Evolutionary conservation across 371 early-diverging fungal species (phyloP).

Genomic region (Amoeboradix gromovi): DNA sequence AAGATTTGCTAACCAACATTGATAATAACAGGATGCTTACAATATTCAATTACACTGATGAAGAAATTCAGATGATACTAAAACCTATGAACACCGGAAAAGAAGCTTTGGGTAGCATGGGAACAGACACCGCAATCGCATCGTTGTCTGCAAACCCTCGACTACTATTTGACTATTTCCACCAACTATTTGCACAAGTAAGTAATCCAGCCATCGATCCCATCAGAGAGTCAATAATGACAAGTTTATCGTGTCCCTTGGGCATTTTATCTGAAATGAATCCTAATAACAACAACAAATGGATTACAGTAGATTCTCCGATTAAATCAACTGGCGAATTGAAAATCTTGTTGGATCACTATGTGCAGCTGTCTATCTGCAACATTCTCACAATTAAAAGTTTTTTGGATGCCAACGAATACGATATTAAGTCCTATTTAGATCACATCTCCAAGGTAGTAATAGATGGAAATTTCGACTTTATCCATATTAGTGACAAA

Average conservation of each 20-base stretch:
- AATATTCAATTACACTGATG: conserved; percentile 68
- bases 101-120: conserved; percentile 90
- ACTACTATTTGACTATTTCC: conserved; percentile 73
- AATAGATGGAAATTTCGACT: too few species aligned
- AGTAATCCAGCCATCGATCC: conserved; percentile 68
- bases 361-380: too few species aligned
- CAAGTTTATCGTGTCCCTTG: conserved; percentile 72
- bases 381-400: too few species aligned
- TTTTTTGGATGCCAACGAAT: too few species aligned
- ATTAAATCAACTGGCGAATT: too few species aligned
- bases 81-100: conserved; percentile 68
- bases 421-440: too few species aligned
- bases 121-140: conserved; percentile 73
- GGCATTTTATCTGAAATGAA: conserved; percentile 65
- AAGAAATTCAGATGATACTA: conserved; percentile 60
- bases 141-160: conserved; percentile 63
- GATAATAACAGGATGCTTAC: conserved; percentile 45
- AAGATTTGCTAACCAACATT: conserved; percentile 7
- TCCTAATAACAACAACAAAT: conserved; percentile 38
- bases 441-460: too few species aligned
- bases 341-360: too few species aligned
- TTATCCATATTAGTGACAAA: too few species aligned
- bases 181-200: conserved; percentile 85
- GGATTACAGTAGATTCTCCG: too few species aligned
- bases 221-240: conserved; percentile 84